Evolutionary conservation across 2,329 filamentous ascomycete genomes (phyloP), one percentile per base, ranked within the genome.

Genomic region (Zarea fungicola): DNA sequence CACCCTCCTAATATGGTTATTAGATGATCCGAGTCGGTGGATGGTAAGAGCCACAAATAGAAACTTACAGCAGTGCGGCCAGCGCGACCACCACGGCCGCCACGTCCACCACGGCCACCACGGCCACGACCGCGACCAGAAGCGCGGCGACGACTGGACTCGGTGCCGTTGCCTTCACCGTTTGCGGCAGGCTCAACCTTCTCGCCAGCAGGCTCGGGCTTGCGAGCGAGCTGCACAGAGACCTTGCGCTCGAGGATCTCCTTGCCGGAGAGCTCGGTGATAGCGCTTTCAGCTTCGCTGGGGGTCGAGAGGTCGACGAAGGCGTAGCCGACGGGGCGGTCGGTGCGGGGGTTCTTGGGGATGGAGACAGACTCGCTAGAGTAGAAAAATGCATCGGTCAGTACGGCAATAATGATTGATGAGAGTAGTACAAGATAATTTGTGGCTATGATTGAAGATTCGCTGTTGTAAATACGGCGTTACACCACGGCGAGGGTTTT

Each of bases 221-320:
- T 97, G 76, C 92, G 92, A 65, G 93, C 93, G 64, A 96, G 86
- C 78, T 99, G 93, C 59, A 99, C 93, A 39, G 91, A 97, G 66
- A 97, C 93, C 85, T 97, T 97, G 73, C 93, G 92, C 73, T 96
- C 90, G 52, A 97, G 84, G 63, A 99, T 93, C 75, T 95, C 90
- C 79, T 96, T 91, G 72, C 92, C 92, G 63, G 93, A 96, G 58
- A 99, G 87, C 75, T 96, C 89, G 62, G 82, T 78, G 63, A 99
- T 97, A 65, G 93, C 93, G 70, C 90, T 89, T 75, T 96, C 89
- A 56, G 93, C 93, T 78, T 97, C 93, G 58, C 83, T 83, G 53
- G 93, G 89, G 57, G 92, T 96, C 54, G 89, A 95, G 58, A 99
- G 87, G 68, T 97, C 93, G 70, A 99, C 93, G 69, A 99, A 99